Percentiles rank a stretch among this genome's conserved stretches.
Evolutionary conservation across 345 rosid genomes (phyloP).

Genomic region (Eucalyptus pauciflora): DNA sequence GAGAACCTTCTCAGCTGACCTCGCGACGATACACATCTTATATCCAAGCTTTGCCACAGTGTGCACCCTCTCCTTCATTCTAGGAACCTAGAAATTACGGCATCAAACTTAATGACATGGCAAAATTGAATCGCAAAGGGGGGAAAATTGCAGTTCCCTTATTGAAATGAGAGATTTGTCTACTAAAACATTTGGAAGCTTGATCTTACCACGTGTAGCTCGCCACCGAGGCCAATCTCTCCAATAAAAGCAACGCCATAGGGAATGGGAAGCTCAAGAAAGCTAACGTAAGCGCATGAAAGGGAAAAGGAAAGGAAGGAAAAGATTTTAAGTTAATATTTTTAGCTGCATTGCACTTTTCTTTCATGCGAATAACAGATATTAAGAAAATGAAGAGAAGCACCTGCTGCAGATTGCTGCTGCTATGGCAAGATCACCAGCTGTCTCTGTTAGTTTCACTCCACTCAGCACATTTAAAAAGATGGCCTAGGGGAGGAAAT

Average conservation of each 20-base stretch:
- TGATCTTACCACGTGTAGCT: constrained; percentile 56
- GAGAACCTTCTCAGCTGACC: constrained; percentile 35
- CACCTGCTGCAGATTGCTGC: constrained; percentile 94
- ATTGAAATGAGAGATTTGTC: not conserved
- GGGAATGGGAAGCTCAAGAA: constrained; percentile 85
- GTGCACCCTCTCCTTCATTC: constrained; percentile 67
- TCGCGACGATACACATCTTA: constrained; percentile 54
- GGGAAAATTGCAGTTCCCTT: not conserved
- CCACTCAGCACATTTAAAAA: constrained; percentile 85
- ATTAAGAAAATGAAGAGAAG: not conserved
- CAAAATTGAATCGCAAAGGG: not conserved
- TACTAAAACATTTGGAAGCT: not conserved
- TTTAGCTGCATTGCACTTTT: not conserved
- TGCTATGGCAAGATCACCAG: constrained; percentile 93
- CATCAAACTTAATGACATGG: not conserved
- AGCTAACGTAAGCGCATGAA: constrained; percentile 26
- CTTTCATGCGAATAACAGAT: not conserved
- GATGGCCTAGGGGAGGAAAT: constrained; percentile 28
- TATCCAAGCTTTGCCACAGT: constrained; percentile 74
- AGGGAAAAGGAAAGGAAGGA: not conserved
- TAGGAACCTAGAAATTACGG: constrained; percentile 33
- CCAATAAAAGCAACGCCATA: constrained; percentile 68
- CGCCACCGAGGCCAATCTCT: constrained; percentile 89
- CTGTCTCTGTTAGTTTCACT: constrained; percentile 58
- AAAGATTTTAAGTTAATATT: not conserved